phyloP scores from a whole-genome alignment of 2,329 filamentous ascomycete species.

The Hypoxylon sp. region DNA sequence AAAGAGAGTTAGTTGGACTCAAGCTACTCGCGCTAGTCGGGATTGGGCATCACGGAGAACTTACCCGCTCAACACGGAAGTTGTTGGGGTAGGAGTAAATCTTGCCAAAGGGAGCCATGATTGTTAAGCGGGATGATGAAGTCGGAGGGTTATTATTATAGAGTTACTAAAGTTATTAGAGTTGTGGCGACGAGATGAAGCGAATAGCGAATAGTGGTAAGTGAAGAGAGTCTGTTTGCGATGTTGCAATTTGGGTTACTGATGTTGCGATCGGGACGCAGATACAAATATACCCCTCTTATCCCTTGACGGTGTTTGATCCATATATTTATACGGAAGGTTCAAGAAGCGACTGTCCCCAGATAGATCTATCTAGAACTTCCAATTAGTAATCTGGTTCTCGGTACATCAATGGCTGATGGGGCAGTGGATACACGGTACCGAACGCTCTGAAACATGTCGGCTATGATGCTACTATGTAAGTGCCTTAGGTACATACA shows the following conservation, averaged over 20 bases:
- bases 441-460: slow-evolving; percentile 28
- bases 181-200: slow-evolving; percentile 6
- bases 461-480: neutral
- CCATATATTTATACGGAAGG: slow-evolving; percentile 25
- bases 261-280: slow-evolving; percentile 36
- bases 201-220: slow-evolving; percentile 4
- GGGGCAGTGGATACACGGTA: slow-evolving; percentile 9
- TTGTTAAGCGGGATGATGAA: slow-evolving; percentile 27
- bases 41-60: slow-evolving; percentile 20
- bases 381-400: slow-evolving; percentile 28
- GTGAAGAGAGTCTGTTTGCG: slow-evolving; percentile 11
- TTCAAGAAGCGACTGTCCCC: slow-evolving; percentile 12
- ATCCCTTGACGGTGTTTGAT: neutral
- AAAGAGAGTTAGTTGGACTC: slow-evolving; percentile 18
- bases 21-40: neutral
- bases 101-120: slow-evolving; percentile 60
- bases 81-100: slow-evolving; percentile 58
- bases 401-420: neutral
- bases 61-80: slow-evolving; percentile 57
- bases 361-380: slow-evolving; percentile 1
- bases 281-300: slow-evolving; percentile 18
- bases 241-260: slow-evolving; percentile 37
- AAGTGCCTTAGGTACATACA: neutral
- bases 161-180: neutral
- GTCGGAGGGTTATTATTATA: neutral